Evolutionary conservation across 2,329 filamentous ascomycete genomes (phyloP), one percentile per base, ranked within the genome.

Genomic region (Hypoxylon sp.): DNA sequence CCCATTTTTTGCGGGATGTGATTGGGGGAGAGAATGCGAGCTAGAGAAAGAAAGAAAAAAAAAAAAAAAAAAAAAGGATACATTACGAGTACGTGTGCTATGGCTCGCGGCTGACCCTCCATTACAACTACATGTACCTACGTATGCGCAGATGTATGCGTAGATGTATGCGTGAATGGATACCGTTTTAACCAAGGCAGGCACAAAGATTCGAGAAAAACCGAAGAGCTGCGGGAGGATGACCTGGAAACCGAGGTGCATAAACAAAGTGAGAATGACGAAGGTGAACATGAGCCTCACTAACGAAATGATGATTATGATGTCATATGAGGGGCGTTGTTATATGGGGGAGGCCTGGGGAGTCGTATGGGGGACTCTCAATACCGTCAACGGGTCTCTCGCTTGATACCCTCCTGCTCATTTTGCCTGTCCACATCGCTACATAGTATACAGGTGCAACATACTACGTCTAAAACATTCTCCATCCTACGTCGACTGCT

Each of bases 311-410:
- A 68, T 58, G 56, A 67, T 35, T 25, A 64, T 70, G 68, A 70
- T 65, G 61, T 70, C 68, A 70, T 70, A 53, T 17, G 64, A 68
- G 68, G 64, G 68, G 64, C 57, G 49, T 42, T 42, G 22, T 67
- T 35, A 33, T 62, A 70, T 70, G 68, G 61, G 40, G 58, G 56
- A 63, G 42, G 25, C 42, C 17, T 64, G 25, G 49, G 51, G 48
- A 63, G 37, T 17, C 53, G 50, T 66, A 66, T 57, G 65, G 57
- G 55, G 42, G 49, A 14, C 11, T 51, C 37, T 56, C 49, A 30
- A 50, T 49, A 27, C 44, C 42, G 14, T 66, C 49, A 7, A 46
- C 27, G 10, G 20, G 20, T 48, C 20, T 20, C 46, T 67, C 67
- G 56, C 63, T 61, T 69, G 51, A 64, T 61, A 66, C 67, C 59